Evolutionary conservation across 352 stramenopile species (phyloP), one percentile per base, ranked within the genome.

Genomic region (Aphanomyces stellatus): DNA sequence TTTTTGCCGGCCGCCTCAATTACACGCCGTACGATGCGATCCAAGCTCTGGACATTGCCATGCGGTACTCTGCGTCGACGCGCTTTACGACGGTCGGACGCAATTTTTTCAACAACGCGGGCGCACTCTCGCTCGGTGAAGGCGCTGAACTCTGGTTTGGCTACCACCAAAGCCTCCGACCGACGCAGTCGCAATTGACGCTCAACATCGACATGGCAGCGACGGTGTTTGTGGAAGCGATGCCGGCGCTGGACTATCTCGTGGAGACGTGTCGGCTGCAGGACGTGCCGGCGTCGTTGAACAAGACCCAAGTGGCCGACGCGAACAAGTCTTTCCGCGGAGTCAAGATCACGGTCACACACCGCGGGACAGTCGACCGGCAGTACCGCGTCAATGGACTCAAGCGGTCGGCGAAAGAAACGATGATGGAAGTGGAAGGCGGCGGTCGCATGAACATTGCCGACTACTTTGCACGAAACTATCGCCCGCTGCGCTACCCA

Each of bases 1-100:
- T 91, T 1, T 88, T 85, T 37, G 63, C 66, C 0, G 81, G 81
- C 0, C 53, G 74, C 0, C 63, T 89, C 2, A 91, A 88, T 67
- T 90, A 90, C 69, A 91, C 78, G 56, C 83, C 83, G 10, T 77
- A 89, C 46, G 81, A 90, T 59, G 78, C 78, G 4, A 62, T 91
- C n/a, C 80, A 88, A 59, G 83, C 83, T 31, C 70, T 90, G 22
- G 83, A 91, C 41, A 74, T 91, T 37, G 81, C 79, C 13, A 66
- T 88, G 63, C 81, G 83, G 25, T 75, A 88, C 71, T 78, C 77
- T 8, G 83, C 77, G 1, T 81, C 80, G 27, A 66, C 78, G 51
- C 65, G 74, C 0, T 85, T 88, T 53, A 86, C 76, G 2, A 46
- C 74, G 0, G 78, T 90, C 6, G 83, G 83, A 0, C 71, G 83